A percentile compares a stretch with the other conserved stretches of the same genome.
Evolutionary conservation across 257 asterid genomes (phyloP).

Genomic region (Plectranthus barbatus): DNA sequence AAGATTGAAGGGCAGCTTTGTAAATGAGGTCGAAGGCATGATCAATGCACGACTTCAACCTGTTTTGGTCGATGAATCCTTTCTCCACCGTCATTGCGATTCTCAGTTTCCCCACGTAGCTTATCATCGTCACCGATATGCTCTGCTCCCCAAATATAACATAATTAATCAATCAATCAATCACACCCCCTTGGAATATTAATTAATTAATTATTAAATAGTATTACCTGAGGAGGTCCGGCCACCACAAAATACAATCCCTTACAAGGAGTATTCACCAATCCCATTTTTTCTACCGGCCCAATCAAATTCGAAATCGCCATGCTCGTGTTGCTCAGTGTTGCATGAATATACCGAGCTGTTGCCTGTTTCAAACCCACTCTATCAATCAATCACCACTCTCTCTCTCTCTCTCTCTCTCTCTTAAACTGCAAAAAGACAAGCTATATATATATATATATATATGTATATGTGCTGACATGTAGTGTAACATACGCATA

Average conservation of each 20-base stretch:
- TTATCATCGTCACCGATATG: constrained; percentile 35
- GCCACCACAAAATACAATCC: constrained; percentile 44
- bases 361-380: constrained; percentile 26
- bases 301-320: constrained; percentile 49
- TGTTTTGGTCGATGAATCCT: constrained; percentile 44
- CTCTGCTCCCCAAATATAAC: constrained; percentile 32
- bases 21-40: constrained; percentile 37
- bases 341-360: constrained; percentile 29
- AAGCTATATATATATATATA: no score
- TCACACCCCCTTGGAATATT: no score
- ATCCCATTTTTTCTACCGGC: constrained; percentile 38
- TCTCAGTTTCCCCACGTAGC: constrained; percentile 47
- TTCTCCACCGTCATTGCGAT: constrained; percentile 45
- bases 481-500: no score
- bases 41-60: constrained; percentile 43
- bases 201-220: no score
- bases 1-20: constrained; percentile 29
- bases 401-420: no score
- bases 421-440: no score
- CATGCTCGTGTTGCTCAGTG: constrained; percentile 50
- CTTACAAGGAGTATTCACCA: constrained; percentile 38
- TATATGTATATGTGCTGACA: no score
- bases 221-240: constrained; percentile 46
- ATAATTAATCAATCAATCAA: no score
- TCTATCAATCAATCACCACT: no score